Evolutionary conservation across 768 basidiomycete species (phyloP).

Genomic region (Panellus pusillus): DNA sequence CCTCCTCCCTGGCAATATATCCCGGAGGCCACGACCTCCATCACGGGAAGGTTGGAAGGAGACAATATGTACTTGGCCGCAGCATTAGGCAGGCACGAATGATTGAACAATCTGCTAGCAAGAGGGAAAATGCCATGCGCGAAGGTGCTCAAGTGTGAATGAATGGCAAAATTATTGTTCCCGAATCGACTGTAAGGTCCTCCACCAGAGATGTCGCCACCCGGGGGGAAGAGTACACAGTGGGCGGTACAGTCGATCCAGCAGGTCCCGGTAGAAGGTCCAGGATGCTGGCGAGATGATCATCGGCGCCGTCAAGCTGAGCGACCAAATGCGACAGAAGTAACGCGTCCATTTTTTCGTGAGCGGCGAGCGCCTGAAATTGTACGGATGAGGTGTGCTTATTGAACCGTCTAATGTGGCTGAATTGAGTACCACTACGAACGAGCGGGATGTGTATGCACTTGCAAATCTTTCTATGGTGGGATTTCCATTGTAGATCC

Average conservation of each 20-base stretch:
- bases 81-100: slow-evolving; percentile 78
- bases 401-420: slow-evolving; percentile 32
- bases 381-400: slow-evolving; percentile 43
- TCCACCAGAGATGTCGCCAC: slow-evolving; percentile 25
- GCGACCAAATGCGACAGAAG: slow-evolving; percentile 65
- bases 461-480: slow-evolving; percentile 74
- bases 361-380: slow-evolving; percentile 49
- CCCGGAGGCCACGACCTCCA: slow-evolving; percentile 69
- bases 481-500: slow-evolving; percentile 58
- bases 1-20: slow-evolving; percentile 68
- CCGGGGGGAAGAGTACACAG: slow-evolving; percentile 26
- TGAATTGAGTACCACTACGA: not conserved
- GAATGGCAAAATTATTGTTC: slow-evolving; percentile 81
- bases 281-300: slow-evolving; percentile 36
- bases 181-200: slow-evolving; percentile 61
- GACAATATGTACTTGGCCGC: slow-evolving; percentile 57
- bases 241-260: slow-evolving; percentile 34
- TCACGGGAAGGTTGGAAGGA: slow-evolving; percentile 37
- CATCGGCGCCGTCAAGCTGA: slow-evolving; percentile 29
- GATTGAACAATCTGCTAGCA: slow-evolving; percentile 81
- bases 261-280: slow-evolving; percentile 47
- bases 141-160: slow-evolving; percentile 67
- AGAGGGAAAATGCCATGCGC: slow-evolving; percentile 77
- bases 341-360: slow-evolving; percentile 61
- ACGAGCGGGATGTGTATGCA: not conserved